Evolutionary conservation across 805 yeast genomes (phyloP).

Genomic region (Yarrowia sp.): DNA sequence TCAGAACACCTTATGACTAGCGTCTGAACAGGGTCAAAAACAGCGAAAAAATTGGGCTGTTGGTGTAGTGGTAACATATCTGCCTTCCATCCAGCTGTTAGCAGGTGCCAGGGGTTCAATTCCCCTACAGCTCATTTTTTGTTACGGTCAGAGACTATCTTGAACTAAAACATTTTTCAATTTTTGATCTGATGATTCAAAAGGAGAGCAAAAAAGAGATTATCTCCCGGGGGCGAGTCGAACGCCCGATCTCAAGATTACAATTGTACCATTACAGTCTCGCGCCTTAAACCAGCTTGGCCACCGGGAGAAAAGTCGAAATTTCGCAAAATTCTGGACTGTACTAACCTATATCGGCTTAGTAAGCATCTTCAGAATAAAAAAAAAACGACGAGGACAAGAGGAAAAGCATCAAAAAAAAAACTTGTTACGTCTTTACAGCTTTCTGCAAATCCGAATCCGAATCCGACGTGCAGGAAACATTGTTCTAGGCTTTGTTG

Average conservation of each 20-base stretch:
- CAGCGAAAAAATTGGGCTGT: too few relatives aligned
- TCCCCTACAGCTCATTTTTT: constrained; percentile 13
- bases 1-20: too few relatives aligned
- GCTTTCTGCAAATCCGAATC: too few relatives aligned
- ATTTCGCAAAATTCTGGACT: neutral
- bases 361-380: too few relatives aligned
- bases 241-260: constrained; percentile 20
- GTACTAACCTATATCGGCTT: neutral
- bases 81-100: constrained; percentile 2
- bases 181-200: neutral
- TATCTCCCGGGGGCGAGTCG: constrained; percentile 21
- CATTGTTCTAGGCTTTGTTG: too few relatives aligned
- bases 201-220: neutral
- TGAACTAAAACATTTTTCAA: neutral
- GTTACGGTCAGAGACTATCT: too few relatives aligned
- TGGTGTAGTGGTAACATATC: constrained; percentile 20
- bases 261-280: constrained; percentile 12
- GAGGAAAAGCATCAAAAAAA: too few relatives aligned
- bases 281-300: constrained; percentile 21
- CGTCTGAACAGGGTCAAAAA: too few relatives aligned
- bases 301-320: constrained; percentile 3
- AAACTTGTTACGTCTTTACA: too few relatives aligned
- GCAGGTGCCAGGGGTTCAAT: constrained; percentile 19
- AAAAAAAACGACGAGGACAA: too few relatives aligned
- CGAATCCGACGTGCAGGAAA: too few relatives aligned